Conservation (phyloP, 371 early-diverging fungal species). For the Saksenaea vasiformis region DNA sequence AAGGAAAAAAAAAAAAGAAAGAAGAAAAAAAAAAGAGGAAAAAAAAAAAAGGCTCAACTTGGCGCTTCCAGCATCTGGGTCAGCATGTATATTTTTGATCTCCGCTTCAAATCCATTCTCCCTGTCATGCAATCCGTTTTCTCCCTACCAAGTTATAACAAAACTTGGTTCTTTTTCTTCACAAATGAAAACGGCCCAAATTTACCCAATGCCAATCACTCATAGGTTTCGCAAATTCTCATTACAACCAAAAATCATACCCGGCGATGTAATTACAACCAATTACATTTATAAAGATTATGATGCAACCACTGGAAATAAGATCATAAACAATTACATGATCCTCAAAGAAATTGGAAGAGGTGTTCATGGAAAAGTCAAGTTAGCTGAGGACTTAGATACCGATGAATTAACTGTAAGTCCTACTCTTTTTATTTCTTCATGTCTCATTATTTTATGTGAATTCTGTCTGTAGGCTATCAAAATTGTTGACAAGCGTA, state of each 20-base stretch:
- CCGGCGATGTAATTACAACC: slow-evolving; percentile 47
- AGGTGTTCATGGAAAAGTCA: slow-evolving; percentile 96
- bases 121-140: slow-evolving; percentile 15
- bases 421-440: neutral
- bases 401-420: slow-evolving; percentile 78
- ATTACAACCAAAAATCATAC: neutral
- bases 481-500: slow-evolving; percentile 82
- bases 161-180: neutral
- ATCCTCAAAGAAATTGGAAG: slow-evolving; percentile 90
- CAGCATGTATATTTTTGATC: neutral
- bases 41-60: slow-evolving; percentile 4
- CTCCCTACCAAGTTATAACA: neutral
- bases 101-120: slow-evolving; percentile 18
- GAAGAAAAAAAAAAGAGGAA: slow-evolving; percentile 3
- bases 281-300: slow-evolving; percentile 75
- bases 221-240: slow-evolving; percentile 12
- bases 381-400: slow-evolving; percentile 79
- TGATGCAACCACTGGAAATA: slow-evolving; percentile 85
- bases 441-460: neutral
- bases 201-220: slow-evolving; percentile 9
- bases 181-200: neutral
- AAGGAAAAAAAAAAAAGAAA: slow-evolving; percentile 15
- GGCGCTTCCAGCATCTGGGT: neutral
- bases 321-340: slow-evolving; percentile 93
- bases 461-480: slow-evolving; percentile 61